phyloP scores from a whole-genome alignment of 345 rosid species.

The Raphanus sativus region DNA sequence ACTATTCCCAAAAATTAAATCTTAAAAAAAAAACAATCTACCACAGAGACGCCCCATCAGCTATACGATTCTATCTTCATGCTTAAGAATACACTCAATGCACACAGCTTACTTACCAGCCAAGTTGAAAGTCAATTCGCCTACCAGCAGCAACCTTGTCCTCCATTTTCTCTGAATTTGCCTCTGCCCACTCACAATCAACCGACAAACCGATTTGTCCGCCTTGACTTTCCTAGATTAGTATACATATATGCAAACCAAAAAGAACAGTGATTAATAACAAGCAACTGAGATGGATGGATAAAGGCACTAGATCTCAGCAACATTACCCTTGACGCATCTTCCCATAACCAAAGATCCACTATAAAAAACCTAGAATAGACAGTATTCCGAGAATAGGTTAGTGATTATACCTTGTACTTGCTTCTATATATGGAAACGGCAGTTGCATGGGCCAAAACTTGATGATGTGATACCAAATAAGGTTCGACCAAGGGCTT shows the following conservation, averaged over 20 bases:
- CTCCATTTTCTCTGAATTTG: constrained; percentile 57
- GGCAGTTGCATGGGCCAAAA: constrained; percentile 81
- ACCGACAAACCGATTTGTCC: constrained; percentile 78
- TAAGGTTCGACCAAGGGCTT: constrained; percentile 71
- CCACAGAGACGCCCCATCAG: neutral
- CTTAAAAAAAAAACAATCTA: neutral
- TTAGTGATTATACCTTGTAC: constrained; percentile 55
- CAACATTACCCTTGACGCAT: neutral
- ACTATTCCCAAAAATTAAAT: neutral
- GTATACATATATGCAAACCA: neutral
- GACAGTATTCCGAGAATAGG: neutral
- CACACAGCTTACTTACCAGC: constrained; percentile 57
- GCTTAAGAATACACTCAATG: neutral
- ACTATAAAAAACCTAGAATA: neutral
- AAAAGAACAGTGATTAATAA: neutral
- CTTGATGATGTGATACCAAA: constrained; percentile 71
- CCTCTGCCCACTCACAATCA: constrained; percentile 73
- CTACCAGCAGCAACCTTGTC: constrained; percentile 65
- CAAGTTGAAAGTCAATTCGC: constrained; percentile 84
- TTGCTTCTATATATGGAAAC: constrained; percentile 64
- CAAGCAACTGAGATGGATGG: neutral
- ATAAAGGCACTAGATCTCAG: constrained; percentile 4
- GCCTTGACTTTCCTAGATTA: constrained; percentile 64
- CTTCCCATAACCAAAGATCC: neutral
- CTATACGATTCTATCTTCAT: neutral